phyloP scores from a whole-genome alignment of 495 filamentous ascomycete species.

The Melanomma pulvis-pyrius region DNA sequence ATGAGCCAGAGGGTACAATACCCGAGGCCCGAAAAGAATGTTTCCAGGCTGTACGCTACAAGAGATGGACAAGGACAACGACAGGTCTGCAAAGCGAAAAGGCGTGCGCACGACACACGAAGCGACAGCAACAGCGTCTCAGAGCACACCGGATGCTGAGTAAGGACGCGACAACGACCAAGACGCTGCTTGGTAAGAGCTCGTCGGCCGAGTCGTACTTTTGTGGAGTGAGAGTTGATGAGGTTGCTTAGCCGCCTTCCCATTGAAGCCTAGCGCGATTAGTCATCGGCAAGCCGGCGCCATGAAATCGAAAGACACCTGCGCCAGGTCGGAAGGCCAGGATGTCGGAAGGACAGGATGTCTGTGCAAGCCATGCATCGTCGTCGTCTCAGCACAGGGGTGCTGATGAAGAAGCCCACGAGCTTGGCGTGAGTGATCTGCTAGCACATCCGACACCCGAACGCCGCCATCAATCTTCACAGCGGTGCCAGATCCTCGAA shows the following conservation, averaged over 20 bases:
- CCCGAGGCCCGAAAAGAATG: background rate
- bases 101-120: background rate
- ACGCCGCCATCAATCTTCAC: background rate
- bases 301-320: background rate
- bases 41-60: no score
- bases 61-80: background rate
- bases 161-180: background rate
- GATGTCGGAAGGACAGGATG: background rate
- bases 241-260: background rate
- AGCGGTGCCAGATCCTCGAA: background rate
- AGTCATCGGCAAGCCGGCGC: background rate
- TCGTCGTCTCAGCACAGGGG: background rate
- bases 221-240: conserved; percentile 11
- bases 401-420: background rate
- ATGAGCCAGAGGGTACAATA: background rate
- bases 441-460: background rate
- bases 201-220: background rate
- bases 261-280: background rate
- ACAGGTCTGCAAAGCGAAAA: background rate
- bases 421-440: background rate
- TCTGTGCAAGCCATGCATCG: background rate
- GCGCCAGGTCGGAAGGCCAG: background rate
- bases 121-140: background rate
- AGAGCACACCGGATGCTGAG: background rate
- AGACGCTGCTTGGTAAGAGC: conserved; percentile 3